These are phyloP conservation scores for Parascedosporium putredinis DNA, from an alignment of 2,329 filamentous ascomycete genomes.

Conservation along the genomic window DNA sequence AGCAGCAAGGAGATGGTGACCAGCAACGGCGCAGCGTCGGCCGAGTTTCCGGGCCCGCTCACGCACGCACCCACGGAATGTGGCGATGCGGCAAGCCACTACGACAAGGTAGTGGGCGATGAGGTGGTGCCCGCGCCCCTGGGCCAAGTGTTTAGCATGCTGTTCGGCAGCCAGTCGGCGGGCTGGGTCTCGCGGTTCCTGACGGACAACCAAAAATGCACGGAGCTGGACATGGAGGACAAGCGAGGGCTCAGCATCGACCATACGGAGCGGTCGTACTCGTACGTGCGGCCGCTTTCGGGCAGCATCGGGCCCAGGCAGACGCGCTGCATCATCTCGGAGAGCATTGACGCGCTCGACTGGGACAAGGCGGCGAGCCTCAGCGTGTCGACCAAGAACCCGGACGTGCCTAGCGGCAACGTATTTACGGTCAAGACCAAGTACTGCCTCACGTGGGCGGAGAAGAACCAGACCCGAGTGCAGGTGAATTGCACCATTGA, in stretches of 20 bases:
- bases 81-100: slow-evolving; percentile 66
- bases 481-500: slow-evolving; percentile 86
- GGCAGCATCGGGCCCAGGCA: slow-evolving; percentile 81
- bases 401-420: slow-evolving; percentile 89
- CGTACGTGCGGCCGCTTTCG: slow-evolving; percentile 84
- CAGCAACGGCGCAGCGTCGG: slow-evolving; percentile 34
- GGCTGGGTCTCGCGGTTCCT: slow-evolving; percentile 82
- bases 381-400: slow-evolving; percentile 75
- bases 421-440: slow-evolving; percentile 87
- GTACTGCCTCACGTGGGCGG: slow-evolving; percentile 89
- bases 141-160: slow-evolving; percentile 79
- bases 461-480: slow-evolving; percentile 74
- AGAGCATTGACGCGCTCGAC: slow-evolving; percentile 75
- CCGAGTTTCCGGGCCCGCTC: slow-evolving; percentile 75
- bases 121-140: slow-evolving; percentile 78
- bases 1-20: slow-evolving; percentile 19
- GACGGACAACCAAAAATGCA: slow-evolving; percentile 75
- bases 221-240: slow-evolving; percentile 79
- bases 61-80: slow-evolving; percentile 80
- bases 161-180: slow-evolving; percentile 74
- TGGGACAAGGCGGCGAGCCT: slow-evolving; percentile 79
- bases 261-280: slow-evolving; percentile 63
- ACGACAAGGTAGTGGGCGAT: slow-evolving; percentile 75
- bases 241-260: slow-evolving; percentile 68
- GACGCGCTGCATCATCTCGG: slow-evolving; percentile 85